phyloP scores from a whole-genome alignment of 2,329 filamentous ascomycete species.

The Trichoderma hamatum region DNA sequence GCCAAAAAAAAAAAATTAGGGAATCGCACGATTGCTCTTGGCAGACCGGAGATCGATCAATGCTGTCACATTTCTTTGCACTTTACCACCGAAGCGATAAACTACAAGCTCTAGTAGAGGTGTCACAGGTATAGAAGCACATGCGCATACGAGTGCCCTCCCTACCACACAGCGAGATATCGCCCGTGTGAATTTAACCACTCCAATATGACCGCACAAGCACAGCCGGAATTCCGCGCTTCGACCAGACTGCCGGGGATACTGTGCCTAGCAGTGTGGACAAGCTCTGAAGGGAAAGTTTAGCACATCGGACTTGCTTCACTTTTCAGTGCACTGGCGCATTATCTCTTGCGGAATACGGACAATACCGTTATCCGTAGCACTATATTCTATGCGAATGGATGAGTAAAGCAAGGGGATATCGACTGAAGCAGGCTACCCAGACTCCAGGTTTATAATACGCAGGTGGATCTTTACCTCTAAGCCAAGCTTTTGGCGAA shows the following conservation, averaged over 20 bases:
- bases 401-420: background rate
- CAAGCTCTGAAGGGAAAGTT: background rate
- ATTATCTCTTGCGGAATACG: background rate
- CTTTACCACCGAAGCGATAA: background rate
- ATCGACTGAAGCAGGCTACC: background rate
- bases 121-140: background rate
- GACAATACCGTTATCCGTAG: background rate
- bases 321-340: background rate
- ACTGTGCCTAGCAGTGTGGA: conserved; percentile 4
- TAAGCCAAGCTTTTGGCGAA: background rate
- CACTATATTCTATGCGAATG: background rate
- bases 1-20: background rate
- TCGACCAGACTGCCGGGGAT: background rate
- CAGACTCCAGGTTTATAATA: background rate
- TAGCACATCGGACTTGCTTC: background rate
- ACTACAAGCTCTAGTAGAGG: background rate
- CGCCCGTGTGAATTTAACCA: background rate
- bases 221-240: background rate
- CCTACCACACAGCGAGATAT: background rate
- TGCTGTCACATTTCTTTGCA: background rate
- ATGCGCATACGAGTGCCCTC: background rate
- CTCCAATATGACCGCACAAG: background rate
- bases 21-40: conserved; percentile 12
- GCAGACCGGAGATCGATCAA: conserved; percentile 12
- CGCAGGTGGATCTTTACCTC: background rate